Base-by-base conservation (phyloP, 2,329 filamentous ascomycete genomes). In the Cladosporium oxysporum region DNA sequence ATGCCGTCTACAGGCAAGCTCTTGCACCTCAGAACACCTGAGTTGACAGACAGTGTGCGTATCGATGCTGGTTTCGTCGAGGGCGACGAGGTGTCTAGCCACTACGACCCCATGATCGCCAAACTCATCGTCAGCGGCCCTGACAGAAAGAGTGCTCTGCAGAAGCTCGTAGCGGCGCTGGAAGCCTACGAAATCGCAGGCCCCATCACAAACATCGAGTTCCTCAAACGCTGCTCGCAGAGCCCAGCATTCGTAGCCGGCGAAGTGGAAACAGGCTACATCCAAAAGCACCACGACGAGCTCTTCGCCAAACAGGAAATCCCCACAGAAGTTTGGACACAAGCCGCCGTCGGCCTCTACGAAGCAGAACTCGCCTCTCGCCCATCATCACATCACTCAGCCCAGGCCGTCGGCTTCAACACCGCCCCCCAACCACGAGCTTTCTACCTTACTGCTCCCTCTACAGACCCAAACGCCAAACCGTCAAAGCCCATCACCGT, bases 41-140 rank as follows among this genome's bases (percentile, higher is more conserved):
- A 81, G 58, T 81, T 85, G 6, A 85, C 87, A 44, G 84, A 90
- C 0, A 90, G 93, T 69, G 86, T 98, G 35, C 89, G 95, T 49
- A 93, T 99, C 70, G 95, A 99, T 74, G 93, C 93, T 55, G 95
- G 95, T 1, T 98, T 98, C 76, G 87, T 93, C 31, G 85, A 93
- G 71, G 95, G 95, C 29, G 94, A 97, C 76, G 92, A 92, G 69
- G 91, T 99, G 2, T 96, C 93, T 0, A 92, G 94, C 66, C 91
- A 95, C 64, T 99, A 99, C 78, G 95, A 99, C 72, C 95, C 95
- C 31, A 99, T 99, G 95, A 97, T 99, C 71, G 92, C 95, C 53
- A 99, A 99, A 80, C 86, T 99, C 62, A 99, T 99, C 72, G 92
- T 98, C 6, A 87, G 91, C 66, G 95, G 91, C 0, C 85, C 87